A percentile compares a stretch with the other conserved stretches of the same genome.
These are phyloP conservation scores for Boehmeria nivea DNA, from an alignment of 306 rosid genomes.

Conservation along the genomic window DNA sequence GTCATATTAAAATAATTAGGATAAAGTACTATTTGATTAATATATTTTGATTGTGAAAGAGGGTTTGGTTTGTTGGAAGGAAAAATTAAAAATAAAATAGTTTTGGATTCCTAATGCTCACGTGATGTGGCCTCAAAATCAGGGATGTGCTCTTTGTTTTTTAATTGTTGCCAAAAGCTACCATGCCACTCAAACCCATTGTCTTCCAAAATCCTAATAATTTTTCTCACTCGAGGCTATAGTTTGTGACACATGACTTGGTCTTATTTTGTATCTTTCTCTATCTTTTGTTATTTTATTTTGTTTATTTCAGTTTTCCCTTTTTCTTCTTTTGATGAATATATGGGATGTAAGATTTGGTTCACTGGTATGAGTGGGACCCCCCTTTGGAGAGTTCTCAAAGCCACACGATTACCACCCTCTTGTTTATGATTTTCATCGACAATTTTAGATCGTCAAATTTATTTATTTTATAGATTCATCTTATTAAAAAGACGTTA, in stretches of 20 bases:
- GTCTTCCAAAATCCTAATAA: constrained; percentile 7
- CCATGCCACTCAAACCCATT: constrained; percentile 32
- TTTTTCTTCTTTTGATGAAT: constrained; percentile 59
- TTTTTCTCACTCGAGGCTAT: constrained; percentile 24
- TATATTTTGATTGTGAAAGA: neutral
- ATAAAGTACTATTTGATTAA: constrained; percentile 4
- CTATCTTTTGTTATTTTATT: neutral
- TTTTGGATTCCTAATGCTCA: constrained; percentile 50
- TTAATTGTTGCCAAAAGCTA: constrained; percentile 33
- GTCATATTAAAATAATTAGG: neutral
- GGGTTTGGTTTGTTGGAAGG: constrained; percentile 29
- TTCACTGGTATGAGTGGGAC: constrained; percentile 15
- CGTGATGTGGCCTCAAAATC: constrained; percentile 80
- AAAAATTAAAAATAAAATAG: constrained; percentile 16
- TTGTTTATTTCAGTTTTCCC: neutral
- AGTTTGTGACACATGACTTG: constrained; percentile 27
- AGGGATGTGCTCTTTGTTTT: constrained; percentile 48
- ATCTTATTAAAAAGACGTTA: too few species aligned
- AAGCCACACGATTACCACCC: constrained; percentile 34
- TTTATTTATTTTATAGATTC: too few species aligned
- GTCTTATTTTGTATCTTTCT: constrained; percentile 4
- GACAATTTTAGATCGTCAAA: too few species aligned
- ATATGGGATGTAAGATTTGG: constrained; percentile 40
- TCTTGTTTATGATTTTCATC: constrained; percentile 22
- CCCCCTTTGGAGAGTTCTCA: too few species aligned